Percentiles rank a stretch among this genome's conserved stretches.
These are phyloP conservation scores for Tephrocybe rancida DNA, from an alignment of 768 basidiomycete genomes.

Conservation along the genomic window DNA sequence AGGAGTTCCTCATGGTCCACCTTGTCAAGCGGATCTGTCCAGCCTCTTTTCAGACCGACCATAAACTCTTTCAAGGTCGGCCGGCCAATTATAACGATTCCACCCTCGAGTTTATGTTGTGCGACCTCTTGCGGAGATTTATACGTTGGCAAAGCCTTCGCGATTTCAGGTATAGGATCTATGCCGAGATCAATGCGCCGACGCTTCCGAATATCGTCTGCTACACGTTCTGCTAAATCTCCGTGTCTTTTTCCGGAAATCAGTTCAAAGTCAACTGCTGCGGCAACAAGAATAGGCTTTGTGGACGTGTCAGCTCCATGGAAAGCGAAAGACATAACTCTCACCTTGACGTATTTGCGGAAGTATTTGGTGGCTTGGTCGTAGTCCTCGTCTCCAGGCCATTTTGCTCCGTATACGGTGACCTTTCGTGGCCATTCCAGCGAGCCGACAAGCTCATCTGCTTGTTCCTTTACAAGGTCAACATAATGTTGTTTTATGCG, in stretches of 20 bases:
- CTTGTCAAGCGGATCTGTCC: slow-evolving; percentile 71
- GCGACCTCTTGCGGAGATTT: slow-evolving; percentile 53
- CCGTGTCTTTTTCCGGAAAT: slow-evolving; percentile 82
- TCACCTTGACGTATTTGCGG: slow-evolving; percentile 95
- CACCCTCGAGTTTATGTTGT: slow-evolving; percentile 74
- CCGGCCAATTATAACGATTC: slow-evolving; percentile 83
- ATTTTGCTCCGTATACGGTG: slow-evolving; percentile 84
- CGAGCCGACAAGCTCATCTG: slow-evolving; percentile 65
- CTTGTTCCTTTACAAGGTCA: slow-evolving; percentile 77
- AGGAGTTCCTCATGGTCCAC: slow-evolving; percentile 74
- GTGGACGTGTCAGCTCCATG: slow-evolving; percentile 14
- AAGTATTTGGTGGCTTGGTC: slow-evolving; percentile 86
- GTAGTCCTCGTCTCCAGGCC: slow-evolving; percentile 94
- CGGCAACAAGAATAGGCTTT: slow-evolving; percentile 92
- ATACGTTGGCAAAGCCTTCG: slow-evolving; percentile 53
- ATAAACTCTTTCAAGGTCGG: slow-evolving; percentile 95
- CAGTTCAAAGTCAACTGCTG: slow-evolving; percentile 91
- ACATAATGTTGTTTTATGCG: slow-evolving; percentile 77
- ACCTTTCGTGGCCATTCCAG: slow-evolving; percentile 77
- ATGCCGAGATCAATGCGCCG: slow-evolving; percentile 70
- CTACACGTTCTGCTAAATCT: slow-evolving; percentile 77
- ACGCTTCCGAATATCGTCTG: slow-evolving; percentile 69
- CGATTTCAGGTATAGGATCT: slow-evolving; percentile 46
- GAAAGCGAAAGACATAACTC: slow-evolving; percentile 24
- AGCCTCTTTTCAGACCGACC: slow-evolving; percentile 83